phyloP scores from a whole-genome alignment of 352 stramenopile genomes.

The Peronospora destructor region DNA sequence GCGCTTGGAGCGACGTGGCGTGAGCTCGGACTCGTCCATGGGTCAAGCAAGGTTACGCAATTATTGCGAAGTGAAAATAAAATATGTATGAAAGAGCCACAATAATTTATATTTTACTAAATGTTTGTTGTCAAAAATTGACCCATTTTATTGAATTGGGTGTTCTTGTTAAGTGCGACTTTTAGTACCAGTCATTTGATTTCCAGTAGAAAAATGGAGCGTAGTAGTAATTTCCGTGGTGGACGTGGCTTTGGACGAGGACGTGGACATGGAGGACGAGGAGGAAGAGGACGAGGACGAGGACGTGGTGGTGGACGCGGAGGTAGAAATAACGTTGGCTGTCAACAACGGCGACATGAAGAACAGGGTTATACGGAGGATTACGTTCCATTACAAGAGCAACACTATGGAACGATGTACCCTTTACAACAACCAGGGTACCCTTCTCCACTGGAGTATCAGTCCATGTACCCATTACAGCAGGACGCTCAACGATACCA shows the following conservation, averaged over 20 bases:
- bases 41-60: background rate
- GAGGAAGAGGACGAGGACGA: slow-evolving; percentile 29
- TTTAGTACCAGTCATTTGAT: slow-evolving; percentile 10
- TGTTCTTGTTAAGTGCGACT: background rate
- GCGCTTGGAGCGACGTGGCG: slow-evolving; percentile 33
- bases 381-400: slow-evolving; percentile 4
- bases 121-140: too few relatives aligned
- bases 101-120: too few relatives aligned
- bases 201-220: slow-evolving; percentile 14
- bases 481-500: slow-evolving; percentile 10
- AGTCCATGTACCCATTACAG: slow-evolving; percentile 10
- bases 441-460: slow-evolving; percentile 3
- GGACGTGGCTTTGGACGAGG: slow-evolving; percentile 22
- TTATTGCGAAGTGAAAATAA: background rate
- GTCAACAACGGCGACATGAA: slow-evolving; percentile 19
- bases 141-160: background rate
- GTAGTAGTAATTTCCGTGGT: slow-evolving; percentile 28
- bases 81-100: too few relatives aligned
- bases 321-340: slow-evolving; percentile 10
- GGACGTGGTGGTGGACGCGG: slow-evolving; percentile 28
- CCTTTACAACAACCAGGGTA: background rate
- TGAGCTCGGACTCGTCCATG: background rate
- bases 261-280: slow-evolving; percentile 20
- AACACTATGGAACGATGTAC: background rate
- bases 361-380: slow-evolving; percentile 18